phyloP scores from a whole-genome alignment of 2,329 filamentous ascomycete genomes.

The Colletotrichum sp. region DNA sequence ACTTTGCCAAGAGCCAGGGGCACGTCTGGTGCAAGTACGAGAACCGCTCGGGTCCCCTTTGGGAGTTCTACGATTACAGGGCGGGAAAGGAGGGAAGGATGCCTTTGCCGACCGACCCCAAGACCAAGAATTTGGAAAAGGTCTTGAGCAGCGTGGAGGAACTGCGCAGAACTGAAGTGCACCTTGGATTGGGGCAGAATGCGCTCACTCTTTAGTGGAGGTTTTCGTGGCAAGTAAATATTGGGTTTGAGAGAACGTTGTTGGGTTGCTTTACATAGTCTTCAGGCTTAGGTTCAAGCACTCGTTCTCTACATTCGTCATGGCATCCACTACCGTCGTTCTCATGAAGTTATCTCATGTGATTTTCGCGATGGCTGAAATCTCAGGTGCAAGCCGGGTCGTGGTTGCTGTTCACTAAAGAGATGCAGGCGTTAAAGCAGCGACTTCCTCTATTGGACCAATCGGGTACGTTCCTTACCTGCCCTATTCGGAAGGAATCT shows the following conservation, averaged over 20 bases:
- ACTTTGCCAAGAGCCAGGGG: background rate
- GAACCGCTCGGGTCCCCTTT: background rate
- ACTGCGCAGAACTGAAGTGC: background rate
- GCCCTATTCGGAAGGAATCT: background rate
- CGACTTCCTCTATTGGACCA: background rate
- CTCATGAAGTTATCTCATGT: background rate
- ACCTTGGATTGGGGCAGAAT: background rate
- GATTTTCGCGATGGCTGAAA: background rate
- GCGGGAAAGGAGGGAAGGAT: background rate
- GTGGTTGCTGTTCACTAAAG: background rate
- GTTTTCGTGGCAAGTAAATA: background rate
- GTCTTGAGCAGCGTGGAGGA: background rate
- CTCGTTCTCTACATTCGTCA: background rate
- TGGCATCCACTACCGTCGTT: background rate
- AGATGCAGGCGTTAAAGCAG: background rate
- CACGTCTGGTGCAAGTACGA: background rate
- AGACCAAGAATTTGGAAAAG: background rate
- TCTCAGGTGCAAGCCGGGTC: background rate
- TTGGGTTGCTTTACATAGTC: background rate
- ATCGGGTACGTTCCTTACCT: background rate
- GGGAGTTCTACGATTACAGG: background rate
- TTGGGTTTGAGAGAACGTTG: background rate
- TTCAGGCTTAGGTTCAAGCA: background rate
- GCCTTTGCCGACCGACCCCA: background rate
- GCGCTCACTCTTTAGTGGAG: background rate